Conservation (phyloP, 2,329 filamentous ascomycete species). For the Tothia fuscella region DNA sequence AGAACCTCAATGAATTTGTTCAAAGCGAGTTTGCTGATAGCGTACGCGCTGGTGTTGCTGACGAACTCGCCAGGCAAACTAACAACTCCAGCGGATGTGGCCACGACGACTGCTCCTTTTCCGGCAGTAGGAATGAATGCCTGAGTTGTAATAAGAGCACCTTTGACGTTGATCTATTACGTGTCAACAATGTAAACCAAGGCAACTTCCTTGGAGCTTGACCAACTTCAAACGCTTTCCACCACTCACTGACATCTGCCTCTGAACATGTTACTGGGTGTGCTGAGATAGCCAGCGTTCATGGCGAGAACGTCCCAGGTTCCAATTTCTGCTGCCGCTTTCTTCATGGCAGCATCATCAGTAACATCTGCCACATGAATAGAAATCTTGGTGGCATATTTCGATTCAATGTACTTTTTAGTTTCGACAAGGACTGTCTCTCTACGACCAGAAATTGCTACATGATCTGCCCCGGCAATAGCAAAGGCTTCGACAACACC, state of each 20-base stretch:
- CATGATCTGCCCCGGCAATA: slow-evolving; percentile 30
- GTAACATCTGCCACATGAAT: slow-evolving; percentile 3
- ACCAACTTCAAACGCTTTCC: slow-evolving; percentile 1
- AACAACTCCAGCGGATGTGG: neutral
- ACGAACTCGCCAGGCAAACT: neutral
- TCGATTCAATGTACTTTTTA: slow-evolving; percentile 5
- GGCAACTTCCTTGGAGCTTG: too few relatives aligned
- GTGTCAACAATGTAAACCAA: too few relatives aligned
- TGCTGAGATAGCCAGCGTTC: slow-evolving; percentile 3
- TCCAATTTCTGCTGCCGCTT: slow-evolving; percentile 5
- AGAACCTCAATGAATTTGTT: slow-evolving; percentile 22
- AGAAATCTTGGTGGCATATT: slow-evolving; percentile 1
- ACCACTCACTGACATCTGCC: slow-evolving; percentile 3
- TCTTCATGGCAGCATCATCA: slow-evolving; percentile 3
- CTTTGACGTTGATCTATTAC: slow-evolving; percentile 7
- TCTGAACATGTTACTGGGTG: neutral
- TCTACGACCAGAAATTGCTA: slow-evolving; percentile 33
- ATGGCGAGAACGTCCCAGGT: slow-evolving; percentile 6
- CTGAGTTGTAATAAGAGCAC: neutral
- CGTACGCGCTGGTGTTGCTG: slow-evolving; percentile 21
- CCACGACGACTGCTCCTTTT: neutral
- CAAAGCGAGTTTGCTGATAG: slow-evolving; percentile 22
- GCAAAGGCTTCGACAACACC: slow-evolving; percentile 33
- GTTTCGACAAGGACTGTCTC: slow-evolving; percentile 2
- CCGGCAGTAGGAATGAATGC: neutral